These are phyloP conservation scores for Trichopus zeylanicus DNA, from an alignment of 116 monocot genomes.

Conservation along the genomic window DNA sequence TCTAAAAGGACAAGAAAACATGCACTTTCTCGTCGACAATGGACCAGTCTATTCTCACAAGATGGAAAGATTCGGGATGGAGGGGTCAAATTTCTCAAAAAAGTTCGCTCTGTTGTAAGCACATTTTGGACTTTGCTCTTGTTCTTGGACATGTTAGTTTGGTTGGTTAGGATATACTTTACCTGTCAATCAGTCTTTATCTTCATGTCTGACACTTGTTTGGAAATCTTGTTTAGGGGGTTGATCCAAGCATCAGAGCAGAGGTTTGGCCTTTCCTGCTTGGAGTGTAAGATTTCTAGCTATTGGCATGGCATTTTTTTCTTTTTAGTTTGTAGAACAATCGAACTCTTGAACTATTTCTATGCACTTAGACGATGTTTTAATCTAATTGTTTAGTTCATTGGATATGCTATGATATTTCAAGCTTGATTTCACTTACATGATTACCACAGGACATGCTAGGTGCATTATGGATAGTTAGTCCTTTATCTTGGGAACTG, in stretches of 20 bases:
- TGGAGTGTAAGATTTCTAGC: slow-evolving; percentile 59
- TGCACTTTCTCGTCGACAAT: slow-evolving; percentile 36
- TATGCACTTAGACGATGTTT: too few relatives aligned
- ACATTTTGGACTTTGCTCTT: not conserved
- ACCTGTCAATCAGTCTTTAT: not conserved
- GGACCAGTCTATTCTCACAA: slow-evolving; percentile 44
- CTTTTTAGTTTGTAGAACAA: too few relatives aligned
- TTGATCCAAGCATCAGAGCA: slow-evolving; percentile 57
- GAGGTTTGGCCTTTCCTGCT: slow-evolving; percentile 81
- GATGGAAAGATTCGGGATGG: slow-evolving; percentile 63
- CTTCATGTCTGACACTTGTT: not conserved
- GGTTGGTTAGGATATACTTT: too few relatives aligned
- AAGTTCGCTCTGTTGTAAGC: slow-evolving; percentile 54
- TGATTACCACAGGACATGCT: too few relatives aligned
- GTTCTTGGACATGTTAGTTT: too few relatives aligned
- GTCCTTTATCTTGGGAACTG: too few relatives aligned
- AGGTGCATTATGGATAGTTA: too few relatives aligned
- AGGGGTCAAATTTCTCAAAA: slow-evolving; percentile 62
- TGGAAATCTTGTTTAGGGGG: slow-evolving; percentile 20
- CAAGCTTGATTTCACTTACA: too few relatives aligned
- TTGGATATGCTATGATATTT: not conserved
- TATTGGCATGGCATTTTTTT: too few relatives aligned
- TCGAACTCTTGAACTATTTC: not conserved
- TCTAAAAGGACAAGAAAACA: slow-evolving; percentile 37
- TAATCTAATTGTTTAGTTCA: not conserved